phyloP scores from a whole-genome alignment of 1,284 basidiomycete species.

The Irpex rosettiformis region DNA sequence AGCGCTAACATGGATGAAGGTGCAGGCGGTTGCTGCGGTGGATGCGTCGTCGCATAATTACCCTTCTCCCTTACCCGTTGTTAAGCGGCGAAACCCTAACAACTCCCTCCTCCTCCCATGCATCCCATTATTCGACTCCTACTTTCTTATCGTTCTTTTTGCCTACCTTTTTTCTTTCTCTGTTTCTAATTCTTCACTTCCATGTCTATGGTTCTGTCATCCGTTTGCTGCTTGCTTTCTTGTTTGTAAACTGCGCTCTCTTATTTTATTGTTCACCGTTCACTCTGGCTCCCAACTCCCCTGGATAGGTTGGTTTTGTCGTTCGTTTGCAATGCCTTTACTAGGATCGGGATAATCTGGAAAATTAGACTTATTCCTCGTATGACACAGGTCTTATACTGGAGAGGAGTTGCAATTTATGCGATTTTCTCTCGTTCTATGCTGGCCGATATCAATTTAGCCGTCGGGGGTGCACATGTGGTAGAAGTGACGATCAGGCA shows the following conservation, averaged over 20 bases:
- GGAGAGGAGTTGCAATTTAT: background rate
- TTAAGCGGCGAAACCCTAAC: slow-evolving; percentile 8
- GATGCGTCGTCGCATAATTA: slow-evolving; percentile 56
- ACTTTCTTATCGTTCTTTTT: background rate
- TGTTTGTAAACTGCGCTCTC: slow-evolving; percentile 9
- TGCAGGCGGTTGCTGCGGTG: slow-evolving; percentile 64
- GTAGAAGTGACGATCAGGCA: background rate
- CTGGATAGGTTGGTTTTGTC: slow-evolving; percentile 8
- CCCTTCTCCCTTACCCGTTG: background rate
- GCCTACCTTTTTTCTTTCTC: slow-evolving; percentile 2
- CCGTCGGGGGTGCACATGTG: background rate
- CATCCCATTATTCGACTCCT: slow-evolving; percentile 4
- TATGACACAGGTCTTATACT: background rate
- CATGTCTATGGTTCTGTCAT: background rate
- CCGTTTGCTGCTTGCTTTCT: slow-evolving; percentile 7
- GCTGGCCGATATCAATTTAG: background rate
- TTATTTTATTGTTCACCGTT: slow-evolving; percentile 11
- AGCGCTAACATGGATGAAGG: slow-evolving; percentile 48
- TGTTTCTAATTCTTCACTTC: slow-evolving; percentile 13
- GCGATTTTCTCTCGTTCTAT: background rate
- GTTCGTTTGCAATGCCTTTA: slow-evolving; percentile 11
- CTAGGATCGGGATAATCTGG: slow-evolving; percentile 17
- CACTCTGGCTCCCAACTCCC: slow-evolving; percentile 6
- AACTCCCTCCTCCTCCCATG: background rate
- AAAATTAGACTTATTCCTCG: slow-evolving; percentile 11